Conservation (phyloP, 2,329 filamentous ascomycete genomes). For the Immersiporthe knoxdaviesiana region DNA sequence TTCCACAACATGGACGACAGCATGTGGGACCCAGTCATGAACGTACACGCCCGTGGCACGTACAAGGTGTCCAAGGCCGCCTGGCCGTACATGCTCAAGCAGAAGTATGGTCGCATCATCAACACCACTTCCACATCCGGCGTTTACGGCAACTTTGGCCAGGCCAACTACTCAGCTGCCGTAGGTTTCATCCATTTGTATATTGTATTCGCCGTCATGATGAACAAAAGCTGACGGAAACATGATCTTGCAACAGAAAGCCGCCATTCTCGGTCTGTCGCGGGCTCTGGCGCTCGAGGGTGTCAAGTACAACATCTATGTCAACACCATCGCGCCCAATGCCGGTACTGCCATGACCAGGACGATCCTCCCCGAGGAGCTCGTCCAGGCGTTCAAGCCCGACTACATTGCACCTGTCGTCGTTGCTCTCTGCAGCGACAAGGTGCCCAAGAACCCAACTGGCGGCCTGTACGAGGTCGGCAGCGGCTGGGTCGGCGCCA, state of each 20-base stretch:
- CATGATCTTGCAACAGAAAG: conserved; percentile 63
- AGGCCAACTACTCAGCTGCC: conserved; percentile 94
- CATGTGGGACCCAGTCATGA: conserved; percentile 89
- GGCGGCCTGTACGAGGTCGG: conserved; percentile 93
- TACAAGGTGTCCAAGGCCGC: conserved; percentile 98
- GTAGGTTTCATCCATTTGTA: conserved; percentile 54
- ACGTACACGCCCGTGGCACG: conserved; percentile 90
- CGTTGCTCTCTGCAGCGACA: conserved; percentile 81
- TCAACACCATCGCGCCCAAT: conserved; percentile 98
- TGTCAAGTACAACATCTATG: conserved; percentile 94
- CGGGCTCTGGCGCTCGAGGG: conserved; percentile 91
- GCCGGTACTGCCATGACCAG: conserved; percentile 94
- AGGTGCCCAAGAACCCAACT: conserved; percentile 79
- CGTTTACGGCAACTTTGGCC: conserved; percentile 99
- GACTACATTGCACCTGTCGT: conserved; percentile 97
- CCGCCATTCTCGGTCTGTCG: conserved; percentile 93
- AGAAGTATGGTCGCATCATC: conserved; percentile 95
- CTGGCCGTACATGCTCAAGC: conserved; percentile 96
- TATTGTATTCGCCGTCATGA: background rate
- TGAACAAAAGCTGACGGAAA: conserved; percentile 38
- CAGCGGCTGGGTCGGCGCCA: conserved; percentile 89
- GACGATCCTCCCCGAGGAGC: conserved; percentile 92
- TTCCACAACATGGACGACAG: conserved; percentile 97
- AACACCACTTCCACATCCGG: conserved; percentile 97
- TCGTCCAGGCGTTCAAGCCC: conserved; percentile 98